Percentiles rank a stretch among this genome's conserved stretches.
Evolutionary conservation across 2,329 filamentous ascomycete species (phyloP).

Genomic region (Pochonia chlamydosporia): DNA sequence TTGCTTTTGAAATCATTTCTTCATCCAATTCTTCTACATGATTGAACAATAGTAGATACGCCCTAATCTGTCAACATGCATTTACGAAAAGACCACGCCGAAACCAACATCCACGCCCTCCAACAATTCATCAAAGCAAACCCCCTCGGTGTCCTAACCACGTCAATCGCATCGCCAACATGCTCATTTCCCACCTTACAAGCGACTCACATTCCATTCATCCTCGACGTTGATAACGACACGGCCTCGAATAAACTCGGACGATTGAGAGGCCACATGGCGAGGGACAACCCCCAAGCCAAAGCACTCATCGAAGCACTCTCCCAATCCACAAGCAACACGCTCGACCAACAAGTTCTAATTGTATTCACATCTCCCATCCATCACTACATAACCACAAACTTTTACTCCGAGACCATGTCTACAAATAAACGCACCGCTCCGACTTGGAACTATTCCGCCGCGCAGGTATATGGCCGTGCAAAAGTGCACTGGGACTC

Average conservation of each 20-base stretch:
- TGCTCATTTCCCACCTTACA: constrained; percentile 44
- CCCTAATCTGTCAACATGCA: constrained; percentile 40
- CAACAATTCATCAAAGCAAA: constrained; percentile 52
- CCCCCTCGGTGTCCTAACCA: constrained; percentile 58
- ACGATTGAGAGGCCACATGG: constrained; percentile 54
- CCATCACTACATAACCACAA: constrained; percentile 62
- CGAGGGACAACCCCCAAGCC: constrained; percentile 55
- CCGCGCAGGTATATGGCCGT: constrained; percentile 56
- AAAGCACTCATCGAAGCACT: constrained; percentile 52
- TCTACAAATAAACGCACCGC: constrained; percentile 54
- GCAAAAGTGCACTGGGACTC: constrained; percentile 48
- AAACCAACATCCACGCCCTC: constrained; percentile 41
- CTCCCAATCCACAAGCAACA: constrained; percentile 9
- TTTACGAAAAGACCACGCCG: constrained; percentile 47
- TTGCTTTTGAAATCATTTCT: neutral
- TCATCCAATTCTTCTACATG: neutral
- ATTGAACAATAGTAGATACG: neutral
- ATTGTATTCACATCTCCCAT: constrained; percentile 53
- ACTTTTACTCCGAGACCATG: constrained; percentile 62
- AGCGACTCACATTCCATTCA: constrained; percentile 53
- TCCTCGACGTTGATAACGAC: constrained; percentile 44
- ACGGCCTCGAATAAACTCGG: constrained; percentile 30
- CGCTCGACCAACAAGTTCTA: constrained; percentile 48
- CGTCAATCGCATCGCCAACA: constrained; percentile 45
- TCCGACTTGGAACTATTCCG: constrained; percentile 65